Evolutionary conservation across 768 basidiomycete genomes (phyloP).

Genomic region (Russula virescens): DNA sequence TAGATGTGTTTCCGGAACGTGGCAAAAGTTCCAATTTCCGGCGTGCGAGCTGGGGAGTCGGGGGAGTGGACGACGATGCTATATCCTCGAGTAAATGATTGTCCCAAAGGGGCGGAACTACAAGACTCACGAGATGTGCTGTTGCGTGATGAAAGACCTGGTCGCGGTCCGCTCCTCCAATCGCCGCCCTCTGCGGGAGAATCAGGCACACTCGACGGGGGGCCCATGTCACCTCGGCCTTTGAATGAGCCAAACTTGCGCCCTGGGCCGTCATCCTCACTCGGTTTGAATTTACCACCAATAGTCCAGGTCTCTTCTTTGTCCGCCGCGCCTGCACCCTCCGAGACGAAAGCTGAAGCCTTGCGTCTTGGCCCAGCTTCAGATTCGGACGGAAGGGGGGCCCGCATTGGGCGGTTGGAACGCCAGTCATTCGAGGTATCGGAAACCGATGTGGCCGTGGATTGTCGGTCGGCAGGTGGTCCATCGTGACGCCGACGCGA

Average conservation of each 20-base stretch:
- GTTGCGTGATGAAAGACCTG: slow-evolving; percentile 34
- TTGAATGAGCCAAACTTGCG: slow-evolving; percentile 30
- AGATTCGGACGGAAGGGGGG: slow-evolving; percentile 40
- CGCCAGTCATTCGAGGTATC: slow-evolving; percentile 71
- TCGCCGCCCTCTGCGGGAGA: slow-evolving; percentile 50
- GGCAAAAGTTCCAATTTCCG: slow-evolving; percentile 84
- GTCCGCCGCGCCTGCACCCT: slow-evolving; percentile 50
- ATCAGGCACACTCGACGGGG: slow-evolving; percentile 38
- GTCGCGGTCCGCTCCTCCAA: slow-evolving; percentile 56
- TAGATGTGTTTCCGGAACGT: slow-evolving; percentile 60
- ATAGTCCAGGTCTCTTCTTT: slow-evolving; percentile 74
- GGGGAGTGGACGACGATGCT: slow-evolving; percentile 71
- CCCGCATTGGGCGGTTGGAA: slow-evolving; percentile 41
- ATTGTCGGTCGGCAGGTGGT: slow-evolving; percentile 37
- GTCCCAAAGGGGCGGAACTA: not conserved
- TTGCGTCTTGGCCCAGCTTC: slow-evolving; percentile 43
- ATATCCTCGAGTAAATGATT: slow-evolving; percentile 20
- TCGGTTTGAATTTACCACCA: slow-evolving; percentile 67
- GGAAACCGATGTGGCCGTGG: slow-evolving; percentile 44
- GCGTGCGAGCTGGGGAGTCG: slow-evolving; percentile 74
- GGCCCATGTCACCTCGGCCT: slow-evolving; percentile 49
- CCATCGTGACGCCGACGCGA: slow-evolving; percentile 67
- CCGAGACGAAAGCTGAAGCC: slow-evolving; percentile 52
- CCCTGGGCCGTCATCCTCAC: slow-evolving; percentile 31
- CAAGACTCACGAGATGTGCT: slow-evolving; percentile 58